A percentile compares a stretch with the other conserved stretches of the same genome.
Evolutionary conservation across 1,284 basidiomycete species (phyloP).

Genomic region (Cryptococcus deneoformans): DNA sequence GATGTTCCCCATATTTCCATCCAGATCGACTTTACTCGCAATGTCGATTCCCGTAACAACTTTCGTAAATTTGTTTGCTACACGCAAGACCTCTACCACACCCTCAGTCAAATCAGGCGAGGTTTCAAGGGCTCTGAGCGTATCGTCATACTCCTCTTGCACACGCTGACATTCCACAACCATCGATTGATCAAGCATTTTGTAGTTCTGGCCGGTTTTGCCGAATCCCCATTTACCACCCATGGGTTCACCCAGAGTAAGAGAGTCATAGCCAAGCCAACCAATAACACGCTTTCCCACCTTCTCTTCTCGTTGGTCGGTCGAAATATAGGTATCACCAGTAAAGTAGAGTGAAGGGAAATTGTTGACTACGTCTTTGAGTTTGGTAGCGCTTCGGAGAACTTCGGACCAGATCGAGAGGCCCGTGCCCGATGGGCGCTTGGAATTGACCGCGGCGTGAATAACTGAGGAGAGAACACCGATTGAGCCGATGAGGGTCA

Average conservation of each 20-base stretch:
- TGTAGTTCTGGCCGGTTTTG: slow-evolving; percentile 6
- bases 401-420: slow-evolving; percentile 37
- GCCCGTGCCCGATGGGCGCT: slow-evolving; percentile 22
- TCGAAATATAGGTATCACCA: slow-evolving; percentile 10
- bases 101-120: background rate
- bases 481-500: slow-evolving; percentile 37
- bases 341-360: slow-evolving; percentile 22
- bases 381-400: slow-evolving; percentile 32
- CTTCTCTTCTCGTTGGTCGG: slow-evolving; percentile 4
- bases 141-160: slow-evolving; percentile 25
- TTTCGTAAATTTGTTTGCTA: slow-evolving; percentile 17
- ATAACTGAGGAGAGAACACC: slow-evolving; percentile 32
- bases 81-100: slow-evolving; percentile 21
- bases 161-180: slow-evolving; percentile 26
- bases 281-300: slow-evolving; percentile 16
- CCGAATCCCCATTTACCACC: slow-evolving; percentile 41
- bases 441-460: slow-evolving; percentile 27
- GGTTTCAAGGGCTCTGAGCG: slow-evolving; percentile 5
- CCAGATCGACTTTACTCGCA: slow-evolving; percentile 45
- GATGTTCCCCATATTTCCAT: slow-evolving; percentile 28
- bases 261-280: slow-evolving; percentile 24
- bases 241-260: slow-evolving; percentile 26
- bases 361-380: slow-evolving; percentile 32
- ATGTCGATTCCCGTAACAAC: slow-evolving; percentile 37
- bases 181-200: slow-evolving; percentile 21